A percentile compares a stretch with the other conserved stretches of the same genome.
Evolutionary conservation across 2,329 filamentous ascomycete genomes (phyloP).

Genomic region (Cercospora sp.): DNA sequence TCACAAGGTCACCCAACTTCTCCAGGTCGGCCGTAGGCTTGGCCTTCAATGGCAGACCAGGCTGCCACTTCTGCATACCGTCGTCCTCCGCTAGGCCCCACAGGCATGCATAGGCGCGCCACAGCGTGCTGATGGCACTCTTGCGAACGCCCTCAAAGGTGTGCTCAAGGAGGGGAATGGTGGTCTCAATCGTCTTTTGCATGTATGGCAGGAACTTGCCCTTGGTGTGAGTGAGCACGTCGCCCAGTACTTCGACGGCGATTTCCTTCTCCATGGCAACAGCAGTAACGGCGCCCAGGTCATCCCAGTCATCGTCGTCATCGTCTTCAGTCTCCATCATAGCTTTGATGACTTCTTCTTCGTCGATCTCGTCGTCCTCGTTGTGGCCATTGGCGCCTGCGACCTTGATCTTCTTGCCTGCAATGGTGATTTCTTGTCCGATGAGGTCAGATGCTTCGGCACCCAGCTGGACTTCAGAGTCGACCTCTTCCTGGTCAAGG

Average conservation of each 20-base stretch:
- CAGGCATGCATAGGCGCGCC: conserved; percentile 88
- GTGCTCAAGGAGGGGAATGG: conserved; percentile 81
- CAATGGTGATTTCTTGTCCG: conserved; percentile 73
- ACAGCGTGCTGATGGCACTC: conserved; percentile 85
- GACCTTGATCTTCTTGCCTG: conserved; percentile 82
- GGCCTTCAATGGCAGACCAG: conserved; percentile 79
- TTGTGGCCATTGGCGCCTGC: conserved; percentile 54
- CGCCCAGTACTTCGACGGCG: conserved; percentile 89
- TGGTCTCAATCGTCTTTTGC: conserved; percentile 79
- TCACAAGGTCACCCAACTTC: conserved; percentile 82
- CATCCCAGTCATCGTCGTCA: conserved; percentile 78
- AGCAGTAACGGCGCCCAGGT: conserved; percentile 79
- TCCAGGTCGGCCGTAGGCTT: conserved; percentile 75
- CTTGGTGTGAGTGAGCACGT: conserved; percentile 85
- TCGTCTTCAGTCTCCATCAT: conserved; percentile 55
- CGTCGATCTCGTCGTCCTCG: conserved; percentile 59
- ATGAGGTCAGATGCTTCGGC: conserved; percentile 73
- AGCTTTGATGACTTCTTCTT: conserved; percentile 52
- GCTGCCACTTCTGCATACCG: conserved; percentile 77
- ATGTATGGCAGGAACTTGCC: conserved; percentile 79
- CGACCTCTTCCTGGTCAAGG: conserved; percentile 84
- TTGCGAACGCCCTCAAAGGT: conserved; percentile 91
- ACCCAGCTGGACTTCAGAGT: conserved; percentile 72
- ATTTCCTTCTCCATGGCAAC: conserved; percentile 97
- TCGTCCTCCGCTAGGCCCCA: conserved; percentile 84